A percentile compares a stretch with the other conserved stretches of the same genome.
These are phyloP conservation scores for Microcyclospora tardicrescens DNA, from an alignment of 2,329 filamentous ascomycete genomes.

Conservation along the genomic window DNA sequence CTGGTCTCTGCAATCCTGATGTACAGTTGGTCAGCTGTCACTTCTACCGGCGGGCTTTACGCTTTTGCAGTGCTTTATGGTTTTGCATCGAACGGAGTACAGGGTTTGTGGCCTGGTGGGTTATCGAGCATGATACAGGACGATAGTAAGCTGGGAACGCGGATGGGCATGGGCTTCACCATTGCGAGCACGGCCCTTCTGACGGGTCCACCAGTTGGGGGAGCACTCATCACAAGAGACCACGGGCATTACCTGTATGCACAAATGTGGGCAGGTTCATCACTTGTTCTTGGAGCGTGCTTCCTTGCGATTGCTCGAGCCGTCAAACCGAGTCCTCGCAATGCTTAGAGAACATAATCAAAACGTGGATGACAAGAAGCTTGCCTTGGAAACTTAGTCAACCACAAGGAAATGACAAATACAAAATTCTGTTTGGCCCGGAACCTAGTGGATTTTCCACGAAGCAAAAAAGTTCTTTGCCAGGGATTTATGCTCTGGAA, in stretches of 20 bases:
- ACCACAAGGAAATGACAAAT: too few species aligned
- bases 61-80: slow-evolving; percentile 24
- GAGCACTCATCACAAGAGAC: slow-evolving; percentile 26
- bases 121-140: slow-evolving; percentile 31
- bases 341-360: too few species aligned
- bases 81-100: slow-evolving; percentile 21
- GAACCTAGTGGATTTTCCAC: too few species aligned
- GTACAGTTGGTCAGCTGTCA: slow-evolving; percentile 1
- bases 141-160: slow-evolving; percentile 28
- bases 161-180: slow-evolving; percentile 33
- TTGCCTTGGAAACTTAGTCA: too few species aligned
- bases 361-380: too few species aligned
- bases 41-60: slow-evolving; percentile 1
- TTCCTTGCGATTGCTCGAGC: neutral
- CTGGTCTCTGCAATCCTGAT: slow-evolving; percentile 1
- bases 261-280: slow-evolving; percentile 23
- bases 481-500: too few species aligned
- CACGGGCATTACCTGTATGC: slow-evolving; percentile 28
- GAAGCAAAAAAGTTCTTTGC: too few species aligned
- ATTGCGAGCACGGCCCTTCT: slow-evolving; percentile 30
- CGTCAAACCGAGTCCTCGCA: too few species aligned
- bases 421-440: too few species aligned
- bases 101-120: slow-evolving; percentile 30
- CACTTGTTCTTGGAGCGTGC: neutral
- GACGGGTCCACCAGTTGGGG: slow-evolving; percentile 28